phyloP scores from a whole-genome alignment of 768 basidiomycete species.

The Lyophyllum decastes region DNA sequence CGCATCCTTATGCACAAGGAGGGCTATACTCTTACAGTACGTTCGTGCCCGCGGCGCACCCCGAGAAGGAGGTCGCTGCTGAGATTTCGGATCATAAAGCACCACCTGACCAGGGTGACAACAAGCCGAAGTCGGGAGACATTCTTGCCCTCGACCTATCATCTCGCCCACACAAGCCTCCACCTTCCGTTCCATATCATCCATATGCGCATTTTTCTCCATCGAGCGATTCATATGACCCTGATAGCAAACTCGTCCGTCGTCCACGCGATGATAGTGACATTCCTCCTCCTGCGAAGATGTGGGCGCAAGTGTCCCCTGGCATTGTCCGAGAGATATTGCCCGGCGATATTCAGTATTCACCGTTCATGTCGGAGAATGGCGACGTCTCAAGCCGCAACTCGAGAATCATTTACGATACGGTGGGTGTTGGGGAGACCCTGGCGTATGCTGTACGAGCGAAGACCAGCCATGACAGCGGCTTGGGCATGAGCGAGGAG shows the following conservation, averaged over 20 bases:
- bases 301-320: conserved; percentile 53
- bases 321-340: conserved; percentile 46
- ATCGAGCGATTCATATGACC: conserved; percentile 35
- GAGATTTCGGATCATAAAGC: conserved; percentile 33
- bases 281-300: conserved; percentile 43
- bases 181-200: conserved; percentile 41
- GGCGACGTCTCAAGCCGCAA: conserved; percentile 18
- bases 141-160: conserved; percentile 23
- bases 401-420: conserved; percentile 42
- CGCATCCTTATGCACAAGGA: conserved; percentile 53
- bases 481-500: conserved; percentile 48
- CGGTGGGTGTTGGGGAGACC: conserved; percentile 64
- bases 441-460: conserved; percentile 46
- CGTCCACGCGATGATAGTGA: conserved; percentile 35
- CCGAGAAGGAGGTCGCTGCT: conserved; percentile 14
- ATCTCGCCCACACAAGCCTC: conserved; percentile 34
- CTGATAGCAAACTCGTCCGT: conserved; percentile 31
- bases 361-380: conserved; percentile 40
- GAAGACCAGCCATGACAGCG: conserved; percentile 38
- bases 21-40: conserved; percentile 32
- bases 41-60: conserved; percentile 6
- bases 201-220: conserved; percentile 41
- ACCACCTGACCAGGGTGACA: conserved; percentile 22
- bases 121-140: neutral
- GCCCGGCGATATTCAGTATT: conserved; percentile 47